Percentiles rank a stretch among this genome's conserved stretches.
These are phyloP conservation scores for Thinopyrum elongatum DNA, from an alignment of 176 grass and related monocot species.

Conservation along the genomic window DNA sequence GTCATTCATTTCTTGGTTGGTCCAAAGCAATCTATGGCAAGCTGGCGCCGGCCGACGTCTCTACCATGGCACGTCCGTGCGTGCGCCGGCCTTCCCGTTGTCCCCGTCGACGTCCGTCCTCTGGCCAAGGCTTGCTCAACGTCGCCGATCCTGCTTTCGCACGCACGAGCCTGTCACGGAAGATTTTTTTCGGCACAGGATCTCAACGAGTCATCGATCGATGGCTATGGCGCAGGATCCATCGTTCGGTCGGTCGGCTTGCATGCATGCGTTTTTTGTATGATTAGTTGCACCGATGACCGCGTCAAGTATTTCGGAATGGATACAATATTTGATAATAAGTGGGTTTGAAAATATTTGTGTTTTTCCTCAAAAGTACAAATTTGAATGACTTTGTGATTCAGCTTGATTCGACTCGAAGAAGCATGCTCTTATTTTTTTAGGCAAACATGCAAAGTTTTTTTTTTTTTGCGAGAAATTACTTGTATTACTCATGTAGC, in stretches of 20 bases:
- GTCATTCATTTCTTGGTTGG: neutral
- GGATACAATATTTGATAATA: too few relatives aligned
- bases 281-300: too few relatives aligned
- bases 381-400: too few relatives aligned
- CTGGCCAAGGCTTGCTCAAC: neutral
- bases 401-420: too few relatives aligned
- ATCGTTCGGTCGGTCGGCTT: neutral
- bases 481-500: too few relatives aligned
- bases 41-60: neutral
- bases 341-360: too few relatives aligned
- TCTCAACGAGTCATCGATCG: neutral
- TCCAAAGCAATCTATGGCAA: neutral
- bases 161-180: neutral
- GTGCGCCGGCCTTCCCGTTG: neutral
- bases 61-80: neutral
- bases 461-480: too few relatives aligned
- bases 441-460: too few relatives aligned
- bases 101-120: neutral
- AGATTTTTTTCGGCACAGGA: neutral
- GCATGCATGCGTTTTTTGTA: neutral
- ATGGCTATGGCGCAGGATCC: neutral
- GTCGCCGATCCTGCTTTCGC: neutral
- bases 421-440: too few relatives aligned
- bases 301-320: too few relatives aligned
- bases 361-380: too few relatives aligned